Percentiles rank a stretch among this genome's conserved stretches.
phyloP scores from a whole-genome alignment of 129 eudicot genomes.

The Logfia minima region DNA sequence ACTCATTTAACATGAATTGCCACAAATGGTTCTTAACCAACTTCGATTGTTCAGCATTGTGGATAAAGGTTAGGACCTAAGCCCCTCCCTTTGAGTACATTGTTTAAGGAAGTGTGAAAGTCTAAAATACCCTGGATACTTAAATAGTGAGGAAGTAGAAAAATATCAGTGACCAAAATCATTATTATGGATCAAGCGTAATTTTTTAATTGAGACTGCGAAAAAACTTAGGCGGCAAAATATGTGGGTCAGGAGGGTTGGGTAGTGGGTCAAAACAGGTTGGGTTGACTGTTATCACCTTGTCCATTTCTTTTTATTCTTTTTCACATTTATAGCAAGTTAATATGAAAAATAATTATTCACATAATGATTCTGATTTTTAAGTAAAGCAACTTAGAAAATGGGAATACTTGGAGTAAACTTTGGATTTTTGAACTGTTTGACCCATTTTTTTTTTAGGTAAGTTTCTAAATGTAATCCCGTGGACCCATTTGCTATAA shows the following conservation, averaged over 20 bases:
- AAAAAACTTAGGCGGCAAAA: not conserved
- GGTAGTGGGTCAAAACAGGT: not conserved
- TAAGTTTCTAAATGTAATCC: not conserved
- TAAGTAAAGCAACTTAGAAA: not conserved
- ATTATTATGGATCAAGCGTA: too few species aligned
- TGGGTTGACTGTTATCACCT: not conserved
- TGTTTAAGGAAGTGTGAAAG: not conserved
- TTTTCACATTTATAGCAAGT: not conserved
- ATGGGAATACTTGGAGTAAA: not conserved
- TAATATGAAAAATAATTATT: not conserved
- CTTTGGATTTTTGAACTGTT: not conserved
- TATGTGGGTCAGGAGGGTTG: not conserved
- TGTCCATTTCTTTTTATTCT: not conserved
- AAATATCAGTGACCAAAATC: not conserved
- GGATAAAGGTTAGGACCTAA: conserved; percentile 71
- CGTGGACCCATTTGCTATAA: not conserved
- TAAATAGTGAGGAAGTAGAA: not conserved
- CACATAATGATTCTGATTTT: not conserved
- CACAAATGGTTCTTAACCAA: conserved; percentile 96
- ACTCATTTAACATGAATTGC: conserved; percentile 92
- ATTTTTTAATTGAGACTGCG: not conserved
- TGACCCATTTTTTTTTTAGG: not conserved
- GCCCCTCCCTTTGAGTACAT: not conserved
- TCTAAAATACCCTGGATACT: not conserved
- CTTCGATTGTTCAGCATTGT: conserved; percentile 91